Base-by-base conservation (phyloP, 2,329 filamentous ascomycete genomes). In the Fusarium neocosmosporiellum region DNA sequence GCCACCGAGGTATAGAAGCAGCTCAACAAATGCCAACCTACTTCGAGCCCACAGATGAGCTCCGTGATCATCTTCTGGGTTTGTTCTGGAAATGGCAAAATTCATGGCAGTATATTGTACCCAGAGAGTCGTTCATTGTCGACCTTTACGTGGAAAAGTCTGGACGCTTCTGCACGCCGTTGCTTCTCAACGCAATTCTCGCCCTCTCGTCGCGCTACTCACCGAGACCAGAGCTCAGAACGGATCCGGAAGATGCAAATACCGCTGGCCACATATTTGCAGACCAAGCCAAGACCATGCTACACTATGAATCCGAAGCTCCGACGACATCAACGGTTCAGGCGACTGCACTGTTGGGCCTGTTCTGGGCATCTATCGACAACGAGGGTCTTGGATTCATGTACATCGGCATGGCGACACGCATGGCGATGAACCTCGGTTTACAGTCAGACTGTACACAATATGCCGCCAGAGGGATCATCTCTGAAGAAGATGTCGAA, bases 401-500 rank as follows among this genome's bases (percentile, higher is more conserved):
- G 48, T 54, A 54, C 29, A 54, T 54, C 13, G 68, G 68, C 31
- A 65, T 68, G 55, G 61, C 68, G 11, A 55, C 65, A 5, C 39
- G 68, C 5, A 70, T 70, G 68, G 68, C 68, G 4, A 58, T 65
- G 48, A 70, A 70, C 22, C 39, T 70, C 8, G 68, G 68, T 14
- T 34, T 70, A 22, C 68, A 70, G 36, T 58, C 50, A 1, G 67
- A 70, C 79, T 31, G 82, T 79, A 16, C 82, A 18, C 50, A 55
- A n/a, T 55, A 55, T 2, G 50, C 50, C 5, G 50, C 50, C 3
- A 36, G 10, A 55, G 50, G 50, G 1, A 36, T 55, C 33, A 55
- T 55, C 14, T 55, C 50, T 4, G 50, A 55, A 18, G 50, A 55
- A 1, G 50, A 55, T 5, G 50, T 55, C 3, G 50, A 55, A 7